A percentile compares a stretch with the other conserved stretches of the same genome.
phyloP scores from a whole-genome alignment of 257 asterid species.

The Catharanthus roseus region DNA sequence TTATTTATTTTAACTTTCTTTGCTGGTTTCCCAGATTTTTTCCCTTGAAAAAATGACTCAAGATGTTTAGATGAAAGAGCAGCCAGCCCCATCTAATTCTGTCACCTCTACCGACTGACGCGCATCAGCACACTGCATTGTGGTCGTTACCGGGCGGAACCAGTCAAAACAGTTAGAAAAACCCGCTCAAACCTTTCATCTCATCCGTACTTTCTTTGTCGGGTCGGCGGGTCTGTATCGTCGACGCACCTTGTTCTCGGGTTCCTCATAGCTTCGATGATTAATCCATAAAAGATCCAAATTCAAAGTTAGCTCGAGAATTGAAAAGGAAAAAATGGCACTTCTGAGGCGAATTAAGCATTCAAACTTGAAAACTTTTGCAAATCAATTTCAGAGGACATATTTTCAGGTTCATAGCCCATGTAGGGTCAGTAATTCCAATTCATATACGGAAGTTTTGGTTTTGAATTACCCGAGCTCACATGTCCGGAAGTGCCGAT shows the following conservation, averaged over 20 bases:
- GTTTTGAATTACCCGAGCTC: conserved; percentile 18
- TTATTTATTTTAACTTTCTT: background rate
- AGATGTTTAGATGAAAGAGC: conserved; percentile 81
- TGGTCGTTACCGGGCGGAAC: too few relatives aligned
- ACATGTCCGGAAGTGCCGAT: conserved; percentile 17
- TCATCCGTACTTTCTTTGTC: too few relatives aligned
- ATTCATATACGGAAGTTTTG: conserved; percentile 21
- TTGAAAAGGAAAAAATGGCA: conserved; percentile 30
- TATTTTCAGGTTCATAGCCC: conserved; percentile 27
- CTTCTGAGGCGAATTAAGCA: conserved; percentile 59
- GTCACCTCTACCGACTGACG: conserved; percentile 26
- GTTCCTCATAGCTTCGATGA: too few relatives aligned
- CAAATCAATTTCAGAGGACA: conserved; percentile 32
- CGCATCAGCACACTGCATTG: too few relatives aligned
- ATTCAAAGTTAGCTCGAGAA: background rate
- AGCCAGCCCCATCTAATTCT: conserved; percentile 47
- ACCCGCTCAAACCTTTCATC: too few relatives aligned
- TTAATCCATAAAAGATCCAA: background rate
- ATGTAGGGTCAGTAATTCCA: conserved; percentile 14
- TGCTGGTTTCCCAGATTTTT: conserved; percentile 30
- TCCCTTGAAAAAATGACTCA: conserved; percentile 45
- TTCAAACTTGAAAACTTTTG: conserved; percentile 26
- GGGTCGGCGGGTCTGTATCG: background rate
- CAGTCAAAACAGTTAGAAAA: too few relatives aligned
- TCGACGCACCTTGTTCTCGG: background rate